Evolutionary conservation across 2,329 filamentous ascomycete species (phyloP), one percentile per base, ranked within the genome.

Genomic region (Onygenales sp.): DNA sequence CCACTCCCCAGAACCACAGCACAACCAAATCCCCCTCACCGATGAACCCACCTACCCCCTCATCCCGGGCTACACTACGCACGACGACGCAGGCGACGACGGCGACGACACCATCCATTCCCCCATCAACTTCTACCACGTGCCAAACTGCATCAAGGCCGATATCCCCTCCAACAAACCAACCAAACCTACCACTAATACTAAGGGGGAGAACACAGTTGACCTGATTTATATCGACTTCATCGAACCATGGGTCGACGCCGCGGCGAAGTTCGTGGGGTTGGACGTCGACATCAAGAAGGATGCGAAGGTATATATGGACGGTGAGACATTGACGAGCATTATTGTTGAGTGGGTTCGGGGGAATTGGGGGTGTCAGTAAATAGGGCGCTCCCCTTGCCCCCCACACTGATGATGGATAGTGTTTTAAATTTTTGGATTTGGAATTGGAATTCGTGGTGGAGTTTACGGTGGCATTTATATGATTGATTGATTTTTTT

Each of bases 191-290:
- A 47, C 58, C 9, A 59, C 58, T 37, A 56, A 54, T 7, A 14
- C 87, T 88, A 0, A 81, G 86, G 17, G 17, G 17, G 17, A 17
- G 17, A 17, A 17, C 51, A 84, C 71, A 0, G 89, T 98, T 0
- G 92, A 97, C 67, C 67, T 98, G 6, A 83, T 96, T 11, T 98
- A 94, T 65, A 81, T 95, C 54, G 90, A 95, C 66, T 98, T 96
- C 67, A 84, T 97, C 37, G 80, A 93, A 69, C 84, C 84, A 8
- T 94, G 87, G 80, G 74, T 97, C 40, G 69, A 95, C 14, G 72
- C 86, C 9, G 90, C 89, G 2, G 73, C 95, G 56, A 82, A 84
- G 55, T 83, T 78, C 59, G 65, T 80, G 8, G 78, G 78, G 2
- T 67, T 78, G 49, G 74, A 74, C 54, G 73, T 77, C 59, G 69